Base-by-base conservation (phyloP, 306 rosid genomes). In the Benincasa hispida region DNA sequence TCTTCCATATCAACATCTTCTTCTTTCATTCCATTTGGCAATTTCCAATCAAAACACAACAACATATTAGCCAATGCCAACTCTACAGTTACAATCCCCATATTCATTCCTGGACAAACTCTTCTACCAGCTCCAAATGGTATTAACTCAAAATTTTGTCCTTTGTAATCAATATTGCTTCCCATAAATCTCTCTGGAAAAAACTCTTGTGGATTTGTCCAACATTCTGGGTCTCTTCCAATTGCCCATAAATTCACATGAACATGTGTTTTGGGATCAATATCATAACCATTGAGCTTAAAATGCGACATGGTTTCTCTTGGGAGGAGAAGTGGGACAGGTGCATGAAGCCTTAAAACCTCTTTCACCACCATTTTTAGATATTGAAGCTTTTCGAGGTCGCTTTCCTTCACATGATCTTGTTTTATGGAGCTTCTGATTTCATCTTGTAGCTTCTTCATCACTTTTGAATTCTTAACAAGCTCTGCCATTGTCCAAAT, bases 401-500 rank as follows among this genome's bases (percentile, higher is more conserved):
- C 37, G 4, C 2, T 12, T n/a, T 72, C 76, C 13, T 72, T 72
- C 34, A 25, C 35, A 2, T 1, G 11, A 50, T 72, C 56, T 80
- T 79, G 34, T 10, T 34, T 72, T 1, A 86, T 9, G 21, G 74
- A 77, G 10, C 56, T 75, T 75, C 88, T 78, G 58, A 85, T 82
- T 24, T 85, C 88, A 73, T 82, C 82, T 13, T 84, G 86, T 0
- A 69, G 82, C 65, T 80, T 88, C 54, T 83, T 79, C 84, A 88
- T 80, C 25, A 28, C 72, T 1, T 0, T 25, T 32, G 87, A 83
- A 58, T 84, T 84, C 13, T 68, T 85, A 18, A 80, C 4, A 0
- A 88, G 79, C 61, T 85, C 86, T 32, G 85, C 22, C 42, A 85
- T 24, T 10, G 77, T 70, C 91, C 89, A 88, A 66, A 82, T 79